Conservation (phyloP, 1,284 basidiomycete species). For the Puccinia coronata region DNA sequence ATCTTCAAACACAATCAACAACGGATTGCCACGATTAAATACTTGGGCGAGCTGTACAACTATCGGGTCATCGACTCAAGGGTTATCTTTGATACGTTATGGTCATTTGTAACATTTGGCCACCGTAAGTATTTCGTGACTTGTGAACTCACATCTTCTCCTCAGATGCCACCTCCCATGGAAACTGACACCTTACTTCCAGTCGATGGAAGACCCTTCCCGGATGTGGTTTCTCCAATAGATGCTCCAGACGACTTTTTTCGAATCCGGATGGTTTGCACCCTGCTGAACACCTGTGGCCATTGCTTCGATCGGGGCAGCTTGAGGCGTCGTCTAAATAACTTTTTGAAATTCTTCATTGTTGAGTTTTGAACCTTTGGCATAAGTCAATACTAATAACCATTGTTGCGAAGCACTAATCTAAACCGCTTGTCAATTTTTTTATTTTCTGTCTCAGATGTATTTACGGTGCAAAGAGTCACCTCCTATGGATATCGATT, state of each 20-base stretch:
- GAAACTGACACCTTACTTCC: not conserved
- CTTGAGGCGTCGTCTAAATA: conserved; percentile 86
- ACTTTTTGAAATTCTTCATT: conserved; percentile 89
- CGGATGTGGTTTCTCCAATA: conserved; percentile 71
- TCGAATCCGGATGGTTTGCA: conserved; percentile 85
- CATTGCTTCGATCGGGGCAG: conserved; percentile 93
- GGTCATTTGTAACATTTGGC: conserved; percentile 93
- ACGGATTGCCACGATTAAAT: conserved; percentile 84
- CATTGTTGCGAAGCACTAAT: not conserved
- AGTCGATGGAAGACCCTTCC: conserved; percentile 84
- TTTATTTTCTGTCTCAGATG: conserved; percentile 32
- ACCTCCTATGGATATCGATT: conserved; percentile 47
- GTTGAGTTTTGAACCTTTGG: conserved; percentile 60
- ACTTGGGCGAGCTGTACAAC: conserved; percentile 95
- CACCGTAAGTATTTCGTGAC: conserved; percentile 62
- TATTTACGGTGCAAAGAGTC: conserved; percentile 47
- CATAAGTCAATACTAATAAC: not conserved
- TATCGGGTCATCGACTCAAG: conserved; percentile 87
- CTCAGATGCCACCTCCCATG: not conserved
- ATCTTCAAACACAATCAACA: conserved; percentile 93
- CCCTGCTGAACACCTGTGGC: conserved; percentile 91
- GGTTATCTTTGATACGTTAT: conserved; percentile 89
- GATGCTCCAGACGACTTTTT: conserved; percentile 97
- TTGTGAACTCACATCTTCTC: not conserved
- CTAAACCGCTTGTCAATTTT: not conserved